These are phyloP conservation scores for Panus rudis DNA, from an alignment of 768 basidiomycete species.

Conservation along the genomic window DNA sequence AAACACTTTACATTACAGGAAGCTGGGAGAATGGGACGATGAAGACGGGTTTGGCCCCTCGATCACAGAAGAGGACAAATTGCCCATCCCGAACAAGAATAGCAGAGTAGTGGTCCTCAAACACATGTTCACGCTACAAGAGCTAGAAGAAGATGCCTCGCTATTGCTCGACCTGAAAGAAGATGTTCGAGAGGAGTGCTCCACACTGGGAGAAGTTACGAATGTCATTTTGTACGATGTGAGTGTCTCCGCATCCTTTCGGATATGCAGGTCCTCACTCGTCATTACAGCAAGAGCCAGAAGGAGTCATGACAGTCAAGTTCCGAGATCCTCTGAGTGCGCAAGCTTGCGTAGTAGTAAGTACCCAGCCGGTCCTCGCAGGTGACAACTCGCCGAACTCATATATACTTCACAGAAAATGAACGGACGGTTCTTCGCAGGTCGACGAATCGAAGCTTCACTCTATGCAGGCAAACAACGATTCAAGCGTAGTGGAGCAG, in stretches of 20 bases:
- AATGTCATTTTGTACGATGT: constrained; percentile 95
- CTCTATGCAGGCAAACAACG: constrained; percentile 77
- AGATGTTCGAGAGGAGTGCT: constrained; percentile 92
- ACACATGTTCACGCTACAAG: constrained; percentile 87
- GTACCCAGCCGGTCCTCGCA: constrained; percentile 22
- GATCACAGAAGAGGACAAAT: constrained; percentile 47
- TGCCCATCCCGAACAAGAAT: constrained; percentile 40
- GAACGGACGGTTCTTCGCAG: constrained; percentile 88
- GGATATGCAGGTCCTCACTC: background rate
- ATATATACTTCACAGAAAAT: constrained; percentile 59
- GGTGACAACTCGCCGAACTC: background rate
- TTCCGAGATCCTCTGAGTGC: constrained; percentile 91
- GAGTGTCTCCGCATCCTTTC: constrained; percentile 26
- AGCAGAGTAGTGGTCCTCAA: constrained; percentile 87
- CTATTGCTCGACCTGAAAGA: constrained; percentile 90
- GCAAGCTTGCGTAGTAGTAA: constrained; percentile 81
- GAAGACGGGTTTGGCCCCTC: constrained; percentile 86
- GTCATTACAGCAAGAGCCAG: constrained; percentile 68
- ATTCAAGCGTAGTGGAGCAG: constrained; percentile 68
- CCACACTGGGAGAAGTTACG: constrained; percentile 86
- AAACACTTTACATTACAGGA: constrained; percentile 40
- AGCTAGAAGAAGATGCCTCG: constrained; percentile 79
- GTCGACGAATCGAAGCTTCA: constrained; percentile 73
- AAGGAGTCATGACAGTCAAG: constrained; percentile 94
- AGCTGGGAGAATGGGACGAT: constrained; percentile 90